Evolutionary conservation across 1,139 yeast species (phyloP).

Genomic region (Magnusiomyces clavatus): DNA sequence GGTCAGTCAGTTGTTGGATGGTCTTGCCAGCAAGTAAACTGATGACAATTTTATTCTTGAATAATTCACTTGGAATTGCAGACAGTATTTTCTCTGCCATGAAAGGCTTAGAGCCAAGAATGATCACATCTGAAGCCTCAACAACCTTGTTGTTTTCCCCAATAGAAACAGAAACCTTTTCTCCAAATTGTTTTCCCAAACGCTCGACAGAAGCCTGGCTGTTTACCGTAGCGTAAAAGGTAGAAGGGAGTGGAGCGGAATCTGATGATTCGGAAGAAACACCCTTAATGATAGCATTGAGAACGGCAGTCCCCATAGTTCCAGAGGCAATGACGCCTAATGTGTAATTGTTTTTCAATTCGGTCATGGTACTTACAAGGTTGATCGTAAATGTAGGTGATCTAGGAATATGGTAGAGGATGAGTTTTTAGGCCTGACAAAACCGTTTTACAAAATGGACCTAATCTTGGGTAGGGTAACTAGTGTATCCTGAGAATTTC

Average conservation of each 20-base stretch:
- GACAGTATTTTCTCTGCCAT: slow-evolving; percentile 53
- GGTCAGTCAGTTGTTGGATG: slow-evolving; percentile 52
- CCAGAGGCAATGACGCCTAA: slow-evolving; percentile 87
- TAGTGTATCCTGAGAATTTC: no score
- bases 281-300: slow-evolving; percentile 62
- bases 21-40: slow-evolving; percentile 93
- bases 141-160: slow-evolving; percentile 56
- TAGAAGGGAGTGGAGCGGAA: slow-evolving; percentile 43
- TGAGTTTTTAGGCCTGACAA: no score
- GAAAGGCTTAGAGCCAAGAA: slow-evolving; percentile 84
- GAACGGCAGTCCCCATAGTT: slow-evolving; percentile 94
- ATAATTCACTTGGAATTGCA: slow-evolving; percentile 35
- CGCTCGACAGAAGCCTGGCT: slow-evolving; percentile 44
- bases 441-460: no score
- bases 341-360: slow-evolving; percentile 42
- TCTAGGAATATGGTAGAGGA: no score
- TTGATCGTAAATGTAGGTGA: no score
- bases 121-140: slow-evolving; percentile 54
- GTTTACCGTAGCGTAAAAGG: slow-evolving; percentile 70
- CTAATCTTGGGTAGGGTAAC: no score
- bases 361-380: background rate
- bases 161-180: slow-evolving; percentile 46
- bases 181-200: slow-evolving; percentile 39
- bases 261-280: slow-evolving; percentile 28
- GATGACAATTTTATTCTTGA: slow-evolving; percentile 56